Conservation (phyloP, 768 basidiomycete species). For the Pisolithus orientalis region DNA sequence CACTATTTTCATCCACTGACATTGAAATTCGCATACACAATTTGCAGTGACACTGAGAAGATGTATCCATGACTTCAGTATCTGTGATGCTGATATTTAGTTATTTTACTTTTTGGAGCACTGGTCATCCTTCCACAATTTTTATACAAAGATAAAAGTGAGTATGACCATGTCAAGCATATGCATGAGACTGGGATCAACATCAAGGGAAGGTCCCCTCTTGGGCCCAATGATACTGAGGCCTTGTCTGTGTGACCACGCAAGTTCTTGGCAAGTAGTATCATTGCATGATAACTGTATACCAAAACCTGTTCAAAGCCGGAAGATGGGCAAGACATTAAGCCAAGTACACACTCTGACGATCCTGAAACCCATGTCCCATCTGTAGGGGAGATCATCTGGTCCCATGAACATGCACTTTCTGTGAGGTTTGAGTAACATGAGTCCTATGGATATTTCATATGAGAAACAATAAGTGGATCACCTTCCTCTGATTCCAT, state of each 20-base stretch:
- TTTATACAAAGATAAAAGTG: slow-evolving; percentile 29
- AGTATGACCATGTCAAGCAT: slow-evolving; percentile 24
- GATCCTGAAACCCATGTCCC: slow-evolving; percentile 17
- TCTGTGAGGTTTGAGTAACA: slow-evolving; percentile 1
- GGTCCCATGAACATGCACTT: slow-evolving; percentile 28
- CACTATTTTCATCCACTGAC: too few relatives aligned
- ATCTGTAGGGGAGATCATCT: slow-evolving; percentile 29
- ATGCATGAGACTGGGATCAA: slow-evolving; percentile 13
- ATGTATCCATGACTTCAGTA: too few relatives aligned
- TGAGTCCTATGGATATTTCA: not conserved
- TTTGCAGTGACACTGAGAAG: too few relatives aligned
- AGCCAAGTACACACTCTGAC: slow-evolving; percentile 11
- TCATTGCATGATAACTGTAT: slow-evolving; percentile 18
- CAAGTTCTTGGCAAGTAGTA: slow-evolving; percentile 7
- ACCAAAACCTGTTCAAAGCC: not conserved
- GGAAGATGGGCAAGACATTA: not conserved
- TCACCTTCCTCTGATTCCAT: slow-evolving; percentile 16
- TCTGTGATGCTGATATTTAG: too few relatives aligned
- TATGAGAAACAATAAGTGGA: not conserved
- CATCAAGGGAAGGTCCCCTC: slow-evolving; percentile 12
- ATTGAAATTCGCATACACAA: too few relatives aligned
- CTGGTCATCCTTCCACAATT: slow-evolving; percentile 22
- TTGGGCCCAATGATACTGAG: slow-evolving; percentile 17
- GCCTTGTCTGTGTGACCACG: slow-evolving; percentile 14
- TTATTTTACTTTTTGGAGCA: too few relatives aligned